A percentile compares a stretch with the other conserved stretches of the same genome.
Evolutionary conservation across 75 land plant genomes (phyloP).

Genomic region (Adiantum capillusveneris): DNA sequence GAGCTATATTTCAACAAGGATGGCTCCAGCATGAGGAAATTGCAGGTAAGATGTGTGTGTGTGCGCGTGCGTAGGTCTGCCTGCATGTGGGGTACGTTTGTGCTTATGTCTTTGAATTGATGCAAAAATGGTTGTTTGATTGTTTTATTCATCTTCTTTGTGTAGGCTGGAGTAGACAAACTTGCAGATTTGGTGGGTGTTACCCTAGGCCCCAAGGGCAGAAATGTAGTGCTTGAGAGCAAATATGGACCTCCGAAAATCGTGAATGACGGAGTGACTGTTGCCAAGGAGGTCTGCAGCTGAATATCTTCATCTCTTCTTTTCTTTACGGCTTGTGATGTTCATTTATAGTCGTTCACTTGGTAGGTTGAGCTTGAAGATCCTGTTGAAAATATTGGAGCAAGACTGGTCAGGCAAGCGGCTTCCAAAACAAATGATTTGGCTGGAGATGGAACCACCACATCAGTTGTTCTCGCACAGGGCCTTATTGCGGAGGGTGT

Average conservation of each 20-base stretch:
- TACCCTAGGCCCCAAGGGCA: slow-evolving; percentile 80
- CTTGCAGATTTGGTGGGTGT: slow-evolving; percentile 88
- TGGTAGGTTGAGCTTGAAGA: slow-evolving; percentile 82
- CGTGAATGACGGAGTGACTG: slow-evolving; percentile 90
- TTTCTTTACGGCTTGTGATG: neutral
- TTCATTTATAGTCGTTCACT: neutral
- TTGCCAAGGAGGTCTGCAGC: slow-evolving; percentile 58
- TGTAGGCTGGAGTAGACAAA: slow-evolving; percentile 77
- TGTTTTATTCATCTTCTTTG: neutral
- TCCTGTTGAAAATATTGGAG: slow-evolving; percentile 89
- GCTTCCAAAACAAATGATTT: slow-evolving; percentile 82
- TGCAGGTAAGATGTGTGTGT: slow-evolving; percentile 53
- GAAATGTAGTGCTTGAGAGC: slow-evolving; percentile 89
- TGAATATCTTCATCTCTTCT: too few relatives aligned
- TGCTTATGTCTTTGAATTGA: too few relatives aligned
- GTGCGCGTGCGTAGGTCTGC: too few relatives aligned
- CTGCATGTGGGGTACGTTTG: slow-evolving; percentile 54
- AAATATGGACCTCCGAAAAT: slow-evolving; percentile 83
- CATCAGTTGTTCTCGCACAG: slow-evolving; percentile 84
- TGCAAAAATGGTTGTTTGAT: too few relatives aligned
- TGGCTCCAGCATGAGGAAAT: slow-evolving; percentile 75
- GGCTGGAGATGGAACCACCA: slow-evolving; percentile 91
- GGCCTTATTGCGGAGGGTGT: slow-evolving; percentile 87
- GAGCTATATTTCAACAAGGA: slow-evolving; percentile 91
- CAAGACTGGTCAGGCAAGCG: slow-evolving; percentile 76